Percentiles rank a stretch among this genome's conserved stretches.
Conservation (phyloP, 371 early-diverging fungal species). For the Batkoa obscura region DNA sequence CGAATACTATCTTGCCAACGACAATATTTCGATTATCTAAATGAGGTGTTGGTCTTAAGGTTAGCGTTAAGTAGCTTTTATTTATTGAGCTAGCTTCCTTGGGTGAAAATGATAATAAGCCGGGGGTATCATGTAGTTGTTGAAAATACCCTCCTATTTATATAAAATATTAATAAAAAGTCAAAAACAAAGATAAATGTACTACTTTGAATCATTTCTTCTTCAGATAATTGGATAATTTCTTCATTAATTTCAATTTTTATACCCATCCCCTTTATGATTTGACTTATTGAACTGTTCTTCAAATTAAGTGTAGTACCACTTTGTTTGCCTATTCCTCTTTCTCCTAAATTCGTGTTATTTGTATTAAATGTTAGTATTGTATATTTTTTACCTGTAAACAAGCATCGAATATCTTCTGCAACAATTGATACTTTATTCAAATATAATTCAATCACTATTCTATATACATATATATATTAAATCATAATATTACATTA, state of each 20-base stretch:
- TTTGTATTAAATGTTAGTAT: no score
- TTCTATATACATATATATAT: neutral
- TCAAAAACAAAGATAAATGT: neutral
- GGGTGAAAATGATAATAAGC: conserved; percentile 72
- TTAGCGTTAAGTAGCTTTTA: conserved; percentile 16
- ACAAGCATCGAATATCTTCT: neutral
- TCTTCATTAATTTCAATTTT: neutral
- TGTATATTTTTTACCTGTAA: neutral
- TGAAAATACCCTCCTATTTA: conserved; percentile 62
- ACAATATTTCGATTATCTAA: conserved; percentile 85
- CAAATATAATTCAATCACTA: neutral
- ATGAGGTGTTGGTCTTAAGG: conserved; percentile 58
- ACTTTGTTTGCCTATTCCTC: conserved; percentile 46
- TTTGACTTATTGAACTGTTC: conserved; percentile 39
- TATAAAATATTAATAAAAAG: conserved; percentile 6
- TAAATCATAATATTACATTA: no score
- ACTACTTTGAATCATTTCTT: neutral
- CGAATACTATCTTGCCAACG: conserved; percentile 78
- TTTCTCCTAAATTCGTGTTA: conserved; percentile 22
- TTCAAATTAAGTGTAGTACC: conserved; percentile 38
- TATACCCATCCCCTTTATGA: conserved; percentile 1
- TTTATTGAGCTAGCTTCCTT: conserved; percentile 72
- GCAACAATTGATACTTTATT: neutral
- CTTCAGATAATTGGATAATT: neutral
- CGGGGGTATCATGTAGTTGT: conserved; percentile 60